Evolutionary conservation across 306 rosid species (phyloP), one percentile per base, ranked within the genome.

Genomic region (Macrotyloma uniflorum): DNA sequence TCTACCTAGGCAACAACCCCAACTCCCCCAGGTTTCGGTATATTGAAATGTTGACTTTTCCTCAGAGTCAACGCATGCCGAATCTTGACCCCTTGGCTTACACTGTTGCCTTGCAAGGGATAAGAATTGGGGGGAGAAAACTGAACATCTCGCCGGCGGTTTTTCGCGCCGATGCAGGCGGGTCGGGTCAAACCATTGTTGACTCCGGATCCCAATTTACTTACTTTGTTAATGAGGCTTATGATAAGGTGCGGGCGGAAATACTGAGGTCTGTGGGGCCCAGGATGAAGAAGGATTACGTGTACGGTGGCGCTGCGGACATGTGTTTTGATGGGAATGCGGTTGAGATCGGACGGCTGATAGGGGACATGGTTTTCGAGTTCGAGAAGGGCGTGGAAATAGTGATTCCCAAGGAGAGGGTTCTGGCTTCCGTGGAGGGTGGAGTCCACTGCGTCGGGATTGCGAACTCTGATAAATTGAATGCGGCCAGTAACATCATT

Each of bases 191-290:
- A 57, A 95, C 98, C 6, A 91, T 95, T 87, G 64, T 95, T 3
- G 98, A 95, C 57, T 95, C 98, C 0, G 98, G 98, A 2, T 89
- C 98, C 57, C 97, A 95, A 5, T 83, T 95, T 58, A 89, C 91
- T 0, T 95, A 72, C 67, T 32, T 95, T 1, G 98, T 91, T 50
- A 85, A 65, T 13, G 98, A 79, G 78, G 98, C 98, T 0, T 95
- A 95, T 4, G 59, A 79, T 23, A 88, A 76, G 57, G 96, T 95
- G 76, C 46, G 87, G 70, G 92, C 72, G 13, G 90, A 87, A 70
- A 72, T 92, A 0, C 93, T 87, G 71, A 92, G 89, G 43, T 43
- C 78, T 14, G 98, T 70, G 76, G 98, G 96, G 0, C 59, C 85
- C 2, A 88, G n/a, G 64, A 8, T 92, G 4, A 95, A 95, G 79